Base-by-base conservation (phyloP, 805 yeast genomes). In the Spathaspora gorwiae region DNA sequence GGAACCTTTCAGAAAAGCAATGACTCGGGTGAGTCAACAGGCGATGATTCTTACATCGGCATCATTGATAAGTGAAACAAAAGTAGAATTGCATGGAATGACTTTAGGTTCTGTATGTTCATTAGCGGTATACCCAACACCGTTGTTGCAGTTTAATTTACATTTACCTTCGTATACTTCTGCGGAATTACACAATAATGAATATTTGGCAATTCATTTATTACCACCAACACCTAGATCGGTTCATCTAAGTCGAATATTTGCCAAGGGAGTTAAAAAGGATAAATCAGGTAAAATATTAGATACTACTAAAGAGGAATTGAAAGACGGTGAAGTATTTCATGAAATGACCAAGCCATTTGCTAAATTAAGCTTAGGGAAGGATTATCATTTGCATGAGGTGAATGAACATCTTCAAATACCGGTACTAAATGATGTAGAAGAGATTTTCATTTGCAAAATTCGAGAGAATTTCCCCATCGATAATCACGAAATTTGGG, bases 401-500 rank as follows among this genome's bases (percentile, higher is more conserved):
- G 41, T 53, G 6, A 43, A 42, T 29, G 37, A 26, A 9, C 30
- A 24, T 26, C 12, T 42, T 15, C 31, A 35, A 12, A 62, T 83
- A 8, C 94, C 95, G 0, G 64, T 86, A 0, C 55, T 87, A 46
- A 68, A 67, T 19, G 70, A 76, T 24, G 74, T 81, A 31, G 90
- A 83, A 50, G 66, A 80, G 39, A 77, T 81, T 1, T 64, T 87
- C 49, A 75, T 87, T 14, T 87, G 94, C 59, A 70, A 76, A 44
- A 78, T 76, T 43, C 67, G 62, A 38, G 66, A 72, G 26, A 78
- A 75, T 4, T 73, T 85, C 42, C 60, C 61, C 9, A 83, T 89
- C 1, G 90, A 86, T 48, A 89, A 86, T 57, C 98, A 92, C 65
- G 96, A 90, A 59, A 80, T 92, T 3, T 88, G 97, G 94, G 80